Base-by-base conservation (phyloP, 2,329 filamentous ascomycete species). In the Intubia oerlemansii region DNA sequence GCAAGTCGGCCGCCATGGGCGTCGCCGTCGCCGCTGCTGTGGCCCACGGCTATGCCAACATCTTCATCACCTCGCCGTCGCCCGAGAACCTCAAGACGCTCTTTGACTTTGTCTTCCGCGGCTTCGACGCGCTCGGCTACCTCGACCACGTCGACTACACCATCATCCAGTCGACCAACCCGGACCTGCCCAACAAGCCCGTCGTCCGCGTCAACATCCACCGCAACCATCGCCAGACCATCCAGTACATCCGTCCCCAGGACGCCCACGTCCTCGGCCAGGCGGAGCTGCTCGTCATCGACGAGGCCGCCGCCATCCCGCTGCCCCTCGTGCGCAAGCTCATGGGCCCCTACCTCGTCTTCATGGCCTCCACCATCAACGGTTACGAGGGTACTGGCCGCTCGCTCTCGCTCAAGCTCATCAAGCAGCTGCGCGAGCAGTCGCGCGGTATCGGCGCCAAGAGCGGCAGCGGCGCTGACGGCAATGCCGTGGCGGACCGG, bases 311-410 rank as follows among this genome's bases (percentile, higher is more conserved):
- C 10, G 90, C 90, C 2, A 98, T 98, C 36, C 88, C 90, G 10
- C 53, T 98, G 9, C 88, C 88, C 1, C 57, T 95, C 3, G 88
- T 98, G 7, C 66, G 76, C 41, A 93, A 93, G 52, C 61, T 98
- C 23, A 84, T 98, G 68, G 88, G 88, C 0, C 85, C 85, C 10
- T 98, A 98, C 50, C 59, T 98, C 21, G 82, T 95, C 7, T 98
- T 98, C 52, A 95, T 98, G 88, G 82, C 90, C 1, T 98, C 88
- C 1, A 98, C 88, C 2, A 93, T 98, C 54, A 95, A 95, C 46
- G 88, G 88, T 33, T 98, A 98, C 47, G 88, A 98, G 55, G 88
- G 88, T 32, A 98, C 88, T 6, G 88, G 88, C 23, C 71, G 88
- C 33, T 95, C 88, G 1, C 62, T 98, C 5, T 95, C 88, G 1